Base-by-base conservation (phyloP, 441 rosid genomes). In the Adansonia grandidieri region DNA sequence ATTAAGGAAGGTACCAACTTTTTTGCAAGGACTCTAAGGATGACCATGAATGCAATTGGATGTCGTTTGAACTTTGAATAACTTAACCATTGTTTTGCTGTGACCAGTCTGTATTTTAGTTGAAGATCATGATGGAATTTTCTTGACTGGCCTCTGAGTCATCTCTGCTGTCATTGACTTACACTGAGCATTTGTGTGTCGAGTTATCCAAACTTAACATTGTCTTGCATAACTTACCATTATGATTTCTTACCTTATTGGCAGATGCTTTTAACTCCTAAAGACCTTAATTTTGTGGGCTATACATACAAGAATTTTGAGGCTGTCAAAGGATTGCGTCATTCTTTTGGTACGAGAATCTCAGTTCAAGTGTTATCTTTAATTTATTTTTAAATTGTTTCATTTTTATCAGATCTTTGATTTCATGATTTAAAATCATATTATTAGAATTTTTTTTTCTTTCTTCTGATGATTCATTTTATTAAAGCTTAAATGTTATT, bases 301-400 rank as follows among this genome's bases (percentile, higher is more conserved):
- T 96, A 96, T 76, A 96, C 98, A 5, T 96, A 91, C 89, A 96
- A 89, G 87, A 94, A 96, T 84, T 94, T 96, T 9, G 99, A 91
- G 73, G 99, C 97, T 9, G 88, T 96, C 65, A 94, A 91, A 87
- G 95, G 91, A 32, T 76, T 84, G 24, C 87, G 78, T 68, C 92
- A 78, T 71, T 84, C 91, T 75, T 83, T 85, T 78, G 96, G 98
- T 95, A 89, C 50, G 82, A 42, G 9, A 79, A 73, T 56, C 57
- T 9, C 17, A 53, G 48, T 54, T 53, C n/a, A 22, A 17, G 71
- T 66, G 24, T 66, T 42, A 40, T 47, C 51, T 66, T 66, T 62
- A 28, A 32, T 6, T 62, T 24, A 28, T 62, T 24, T 24, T 24
- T 24, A 37, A 32, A 62, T 17, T 28, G 9, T 3, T 28, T 62